These are phyloP conservation scores for slime mould (Dictyostelium discoideum) DNA, from an alignment of 78 protist genomes.

Conservation along the genomic window dicty_2.7 NC_007088.5:2624001-2624500, in stretches of 20 bases:
- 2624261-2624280: background rate
- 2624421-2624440: background rate
- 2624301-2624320: slow-evolving; percentile 3
- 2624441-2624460: slow-evolving; percentile 37
- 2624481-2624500: slow-evolving; percentile 15
- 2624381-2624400: background rate
- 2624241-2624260: background rate
- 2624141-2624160: background rate
- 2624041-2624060: slow-evolving; percentile 64
- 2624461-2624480: slow-evolving; percentile 49
- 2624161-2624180: slow-evolving; percentile 19
- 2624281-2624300: background rate
- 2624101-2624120: slow-evolving; percentile 14
- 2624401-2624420: background rate
- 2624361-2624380: background rate
- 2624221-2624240: background rate
- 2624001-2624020: background rate
- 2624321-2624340: slow-evolving; percentile 20
- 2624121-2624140: background rate
- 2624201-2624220: slow-evolving; percentile 35
- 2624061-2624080: slow-evolving; percentile 29
- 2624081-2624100: slow-evolving; percentile 53
- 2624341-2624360: background rate
- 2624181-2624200: slow-evolving; percentile 21
- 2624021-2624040: slow-evolving; percentile 26